phyloP scores from a whole-genome alignment of 345 rosid species.

The Acer yangbiense region DNA sequence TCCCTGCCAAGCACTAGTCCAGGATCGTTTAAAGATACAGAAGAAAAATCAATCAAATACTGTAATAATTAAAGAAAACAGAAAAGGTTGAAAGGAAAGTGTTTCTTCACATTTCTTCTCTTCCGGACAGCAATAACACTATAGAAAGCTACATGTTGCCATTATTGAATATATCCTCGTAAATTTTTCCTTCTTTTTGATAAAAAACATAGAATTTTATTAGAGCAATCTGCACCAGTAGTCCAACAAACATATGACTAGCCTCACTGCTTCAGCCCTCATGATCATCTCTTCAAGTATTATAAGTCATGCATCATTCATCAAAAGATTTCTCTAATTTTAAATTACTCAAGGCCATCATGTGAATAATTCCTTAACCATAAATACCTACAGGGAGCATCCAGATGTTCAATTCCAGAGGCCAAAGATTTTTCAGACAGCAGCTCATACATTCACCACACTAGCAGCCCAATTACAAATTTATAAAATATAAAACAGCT shows the following conservation, averaged over 20 bases:
- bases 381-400: neutral
- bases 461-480: neutral
- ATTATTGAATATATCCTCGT: neutral
- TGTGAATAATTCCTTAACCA: neutral
- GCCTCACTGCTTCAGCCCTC: neutral
- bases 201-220: neutral
- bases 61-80: neutral
- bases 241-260: neutral
- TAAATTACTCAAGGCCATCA: neutral
- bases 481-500: neutral
- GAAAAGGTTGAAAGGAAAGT: neutral
- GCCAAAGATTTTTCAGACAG: neutral
- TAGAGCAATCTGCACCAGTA: neutral
- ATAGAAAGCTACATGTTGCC: neutral
- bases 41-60: neutral
- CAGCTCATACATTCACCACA: neutral
- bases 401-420: neutral
- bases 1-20: neutral
- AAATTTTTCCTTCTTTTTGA: neutral
- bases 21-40: neutral
- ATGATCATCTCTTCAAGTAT: neutral
- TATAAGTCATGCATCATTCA: neutral
- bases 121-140: neutral
- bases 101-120: neutral
- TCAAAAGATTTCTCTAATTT: neutral